Base-by-base conservation (phyloP, 2,329 filamentous ascomycete genomes). In the Calonectria leucothoes region DNA sequence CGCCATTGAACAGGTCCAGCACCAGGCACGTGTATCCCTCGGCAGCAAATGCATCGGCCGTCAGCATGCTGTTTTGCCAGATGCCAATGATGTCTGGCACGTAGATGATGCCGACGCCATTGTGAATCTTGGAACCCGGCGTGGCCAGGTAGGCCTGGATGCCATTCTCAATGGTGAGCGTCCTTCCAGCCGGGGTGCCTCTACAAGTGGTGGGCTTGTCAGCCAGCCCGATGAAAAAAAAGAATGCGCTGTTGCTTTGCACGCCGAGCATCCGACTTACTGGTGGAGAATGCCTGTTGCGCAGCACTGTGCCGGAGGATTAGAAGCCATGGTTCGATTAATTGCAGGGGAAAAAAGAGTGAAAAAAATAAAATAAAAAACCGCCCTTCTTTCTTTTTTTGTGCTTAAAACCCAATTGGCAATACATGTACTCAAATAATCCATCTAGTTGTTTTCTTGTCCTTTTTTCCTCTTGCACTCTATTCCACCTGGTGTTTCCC, bases 61-160 rank as follows among this genome's bases (percentile, higher is more conserved):
- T 76, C 1, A 85, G 78, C 67, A 82, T 81, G 69, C 77, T 81
- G 73, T 85, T 85, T 23, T 81, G 74, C 87, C 87, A 90, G 82
- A 90, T 86, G 74, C 89, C 86, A 68, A 89, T 83, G 71, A 90
- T 84, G 73, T 91, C 89, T 17, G 87, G 85, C 17, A 80, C 25
- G 79, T 85, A 84, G 20, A 91, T 81, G 74, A 91, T 82, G 39
- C 84, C 88, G 31, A 83, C 80, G 20, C 66, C 65, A 3, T 64
- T 25, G 48, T 52, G 27, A 48, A 80, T 82, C 69, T 83, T 84
- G 70, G 82, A 81, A 45, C 83, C 74, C 6, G 88, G 86, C 6
- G 82, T 83, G 14, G 87, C 85, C n/a, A 89, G 79, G 80, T 90
- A 90, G 66, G 82, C 86, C 8, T 86, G 84, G 74, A 86, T 81